Evolutionary conservation across 441 rosid species (phyloP).

Genomic region (Euphorbia schlechtendalii): DNA sequence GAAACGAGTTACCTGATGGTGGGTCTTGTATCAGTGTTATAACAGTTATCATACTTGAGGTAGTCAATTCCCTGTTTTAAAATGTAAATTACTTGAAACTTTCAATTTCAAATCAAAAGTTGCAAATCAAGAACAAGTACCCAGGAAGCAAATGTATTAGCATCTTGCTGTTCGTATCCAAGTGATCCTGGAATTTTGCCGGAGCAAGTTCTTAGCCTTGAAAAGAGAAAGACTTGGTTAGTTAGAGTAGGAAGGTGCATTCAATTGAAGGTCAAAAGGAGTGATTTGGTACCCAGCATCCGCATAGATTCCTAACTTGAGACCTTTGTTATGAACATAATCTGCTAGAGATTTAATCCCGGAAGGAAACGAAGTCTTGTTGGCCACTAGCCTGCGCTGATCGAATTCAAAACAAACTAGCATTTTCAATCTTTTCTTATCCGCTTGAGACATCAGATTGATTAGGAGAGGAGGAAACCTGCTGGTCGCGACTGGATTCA

Average conservation of each 20-base stretch:
- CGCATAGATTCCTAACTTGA: conserved; percentile 41
- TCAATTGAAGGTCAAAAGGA: too few species aligned
- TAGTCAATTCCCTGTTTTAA: conserved; percentile 37
- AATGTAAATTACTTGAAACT: neutral
- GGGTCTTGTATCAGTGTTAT: conserved; percentile 29
- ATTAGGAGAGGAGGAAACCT: conserved; percentile 13
- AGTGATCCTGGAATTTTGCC: conserved; percentile 36
- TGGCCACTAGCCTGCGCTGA: conserved; percentile 34
- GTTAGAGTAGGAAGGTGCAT: too few species aligned
- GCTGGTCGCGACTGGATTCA: conserved; percentile 24
- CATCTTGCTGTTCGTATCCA: conserved; percentile 37
- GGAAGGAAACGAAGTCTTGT: conserved; percentile 30
- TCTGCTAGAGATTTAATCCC: conserved; percentile 39
- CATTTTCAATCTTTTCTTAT: neutral
- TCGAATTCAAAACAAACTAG: neutral
- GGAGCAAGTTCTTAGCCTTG: conserved; percentile 20
- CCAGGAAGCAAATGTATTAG: conserved; percentile 28
- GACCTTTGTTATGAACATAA: conserved; percentile 41
- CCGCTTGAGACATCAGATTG: too few species aligned
- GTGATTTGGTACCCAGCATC: conserved; percentile 33
- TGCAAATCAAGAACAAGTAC: neutral
- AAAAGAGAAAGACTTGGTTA: neutral
- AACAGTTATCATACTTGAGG: conserved; percentile 46
- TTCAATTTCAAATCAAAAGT: too few species aligned
- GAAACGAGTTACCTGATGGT: conserved; percentile 24